phyloP scores from a whole-genome alignment of 176 grass and related monocot genomes.

The Raddia guianensis region DNA sequence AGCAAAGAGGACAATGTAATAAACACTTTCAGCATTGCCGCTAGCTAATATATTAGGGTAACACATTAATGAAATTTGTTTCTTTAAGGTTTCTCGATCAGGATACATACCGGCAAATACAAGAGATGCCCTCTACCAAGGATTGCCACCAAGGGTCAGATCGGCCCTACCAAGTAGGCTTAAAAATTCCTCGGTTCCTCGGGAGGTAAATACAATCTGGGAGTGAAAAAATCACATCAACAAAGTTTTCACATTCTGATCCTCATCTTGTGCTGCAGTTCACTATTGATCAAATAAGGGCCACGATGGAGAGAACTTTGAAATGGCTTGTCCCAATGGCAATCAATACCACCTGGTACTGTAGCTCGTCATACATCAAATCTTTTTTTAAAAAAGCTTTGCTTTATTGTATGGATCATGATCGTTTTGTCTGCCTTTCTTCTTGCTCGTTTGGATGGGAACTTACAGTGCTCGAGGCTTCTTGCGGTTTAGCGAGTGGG shows the following conservation, averaged over 20 bases:
- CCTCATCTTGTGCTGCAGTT: conserved; percentile 51
- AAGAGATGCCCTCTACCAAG: conserved; percentile 89
- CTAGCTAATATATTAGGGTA: conserved; percentile 1
- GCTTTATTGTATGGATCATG: not conserved
- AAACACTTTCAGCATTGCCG: conserved; percentile 26
- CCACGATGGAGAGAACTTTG: conserved; percentile 69
- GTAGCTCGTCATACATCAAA: not conserved
- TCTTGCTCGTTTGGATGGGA: not conserved
- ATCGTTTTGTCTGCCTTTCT: not conserved
- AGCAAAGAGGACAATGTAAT: not conserved
- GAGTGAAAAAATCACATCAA: not conserved
- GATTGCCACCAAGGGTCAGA: conserved; percentile 71
- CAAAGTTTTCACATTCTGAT: conserved; percentile 38
- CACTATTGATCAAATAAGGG: conserved; percentile 65
- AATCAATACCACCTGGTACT: conserved; percentile 70
- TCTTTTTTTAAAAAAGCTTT: not conserved
- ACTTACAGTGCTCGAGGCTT: conserved; percentile 56
- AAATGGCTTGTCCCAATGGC: conserved; percentile 92
- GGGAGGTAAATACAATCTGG: conserved; percentile 62
- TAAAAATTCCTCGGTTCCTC: conserved; percentile 52
- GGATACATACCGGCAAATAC: conserved; percentile 66
- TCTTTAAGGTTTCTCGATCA: conserved; percentile 76
- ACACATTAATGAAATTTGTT: conserved; percentile 12
- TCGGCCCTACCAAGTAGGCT: conserved; percentile 65
- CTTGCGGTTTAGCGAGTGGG: conserved; percentile 80